These are phyloP conservation scores for Exserohilum rostratum DNA, from an alignment of 2,329 filamentous ascomycete species.

Conservation along the genomic window DNA sequence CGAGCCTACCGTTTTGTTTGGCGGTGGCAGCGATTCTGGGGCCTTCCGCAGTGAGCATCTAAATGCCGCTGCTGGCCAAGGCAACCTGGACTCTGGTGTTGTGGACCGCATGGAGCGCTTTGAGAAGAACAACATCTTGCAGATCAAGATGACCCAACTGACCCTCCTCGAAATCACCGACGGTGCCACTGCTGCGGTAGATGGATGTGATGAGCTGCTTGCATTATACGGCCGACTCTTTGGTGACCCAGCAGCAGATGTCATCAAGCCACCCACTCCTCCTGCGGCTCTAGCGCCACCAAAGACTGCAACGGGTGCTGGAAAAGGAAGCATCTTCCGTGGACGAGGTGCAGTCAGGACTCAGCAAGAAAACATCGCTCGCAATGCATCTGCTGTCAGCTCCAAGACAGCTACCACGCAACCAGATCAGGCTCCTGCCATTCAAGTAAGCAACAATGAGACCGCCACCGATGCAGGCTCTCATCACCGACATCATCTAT, in stretches of 20 bases:
- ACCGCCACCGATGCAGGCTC: slow-evolving; percentile 42
- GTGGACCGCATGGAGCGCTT: slow-evolving; percentile 81
- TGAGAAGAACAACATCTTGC: slow-evolving; percentile 86
- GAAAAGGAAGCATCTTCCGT: slow-evolving; percentile 81
- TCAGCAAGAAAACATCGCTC: slow-evolving; percentile 23
- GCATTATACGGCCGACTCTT: slow-evolving; percentile 83
- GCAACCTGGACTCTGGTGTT: slow-evolving; percentile 53
- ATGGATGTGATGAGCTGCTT: slow-evolving; percentile 83
- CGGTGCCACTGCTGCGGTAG: slow-evolving; percentile 83
- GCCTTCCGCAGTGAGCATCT: slow-evolving; percentile 70
- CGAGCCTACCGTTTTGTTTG: slow-evolving; percentile 72
- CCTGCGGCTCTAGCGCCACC: slow-evolving; percentile 63
- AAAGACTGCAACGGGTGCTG: slow-evolving; percentile 67
- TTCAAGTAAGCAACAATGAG: slow-evolving; percentile 76
- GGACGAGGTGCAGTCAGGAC: slow-evolving; percentile 40
- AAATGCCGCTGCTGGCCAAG: slow-evolving; percentile 50
- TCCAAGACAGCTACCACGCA: slow-evolving; percentile 35
- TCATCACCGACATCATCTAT: slow-evolving; percentile 45
- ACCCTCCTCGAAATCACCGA: slow-evolving; percentile 82
- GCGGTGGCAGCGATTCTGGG: slow-evolving; percentile 62
- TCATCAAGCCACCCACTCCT: slow-evolving; percentile 46
- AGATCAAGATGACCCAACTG: slow-evolving; percentile 95
- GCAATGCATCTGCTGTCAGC: slow-evolving; percentile 35
- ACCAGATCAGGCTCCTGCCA: slow-evolving; percentile 64
- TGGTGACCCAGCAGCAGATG: slow-evolving; percentile 59